Conservation (phyloP, 73 alveolate species). For the Tetrahymena thermophila region DNA sequence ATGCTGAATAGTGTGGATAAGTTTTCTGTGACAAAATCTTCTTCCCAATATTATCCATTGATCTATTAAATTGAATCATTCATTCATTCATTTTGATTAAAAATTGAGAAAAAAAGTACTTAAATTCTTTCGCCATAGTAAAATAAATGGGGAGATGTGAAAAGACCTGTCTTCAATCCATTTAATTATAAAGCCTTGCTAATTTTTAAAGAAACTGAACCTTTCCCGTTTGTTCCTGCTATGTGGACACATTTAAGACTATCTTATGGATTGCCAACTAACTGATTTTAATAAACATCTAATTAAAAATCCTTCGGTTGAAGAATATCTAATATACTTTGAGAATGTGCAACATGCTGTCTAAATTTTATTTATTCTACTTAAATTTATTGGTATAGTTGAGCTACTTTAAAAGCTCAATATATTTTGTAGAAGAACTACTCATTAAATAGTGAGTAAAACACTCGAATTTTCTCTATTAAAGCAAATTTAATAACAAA, state of each 20-base stretch:
- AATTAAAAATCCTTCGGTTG: background rate
- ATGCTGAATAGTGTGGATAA: slow-evolving; percentile 14
- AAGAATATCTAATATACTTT: background rate
- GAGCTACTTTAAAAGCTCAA: background rate
- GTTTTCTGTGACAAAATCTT: slow-evolving; percentile 42
- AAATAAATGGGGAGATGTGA: slow-evolving; percentile 76
- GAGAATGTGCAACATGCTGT: background rate
- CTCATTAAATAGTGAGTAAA: background rate
- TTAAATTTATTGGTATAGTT: background rate
- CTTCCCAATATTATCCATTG: slow-evolving; percentile 49
- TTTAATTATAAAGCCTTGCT: slow-evolving; percentile 47
- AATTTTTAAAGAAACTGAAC: slow-evolving; percentile 62
- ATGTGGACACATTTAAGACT: slow-evolving; percentile 55
- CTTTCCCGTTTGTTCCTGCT: slow-evolving; percentile 95
- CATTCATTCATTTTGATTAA: background rate
- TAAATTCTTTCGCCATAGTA: slow-evolving; percentile 74
- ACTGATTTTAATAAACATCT: background rate
- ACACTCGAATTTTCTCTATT: background rate
- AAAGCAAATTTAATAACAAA: background rate
- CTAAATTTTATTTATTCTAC: background rate
- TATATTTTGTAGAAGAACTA: background rate
- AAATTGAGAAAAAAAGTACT: background rate
- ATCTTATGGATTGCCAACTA: slow-evolving; percentile 47
- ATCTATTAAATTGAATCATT: background rate
- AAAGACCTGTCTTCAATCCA: slow-evolving; percentile 67